Conservation (phyloP, 768 basidiomycete species). For the Tulasnella sp. region DNA sequence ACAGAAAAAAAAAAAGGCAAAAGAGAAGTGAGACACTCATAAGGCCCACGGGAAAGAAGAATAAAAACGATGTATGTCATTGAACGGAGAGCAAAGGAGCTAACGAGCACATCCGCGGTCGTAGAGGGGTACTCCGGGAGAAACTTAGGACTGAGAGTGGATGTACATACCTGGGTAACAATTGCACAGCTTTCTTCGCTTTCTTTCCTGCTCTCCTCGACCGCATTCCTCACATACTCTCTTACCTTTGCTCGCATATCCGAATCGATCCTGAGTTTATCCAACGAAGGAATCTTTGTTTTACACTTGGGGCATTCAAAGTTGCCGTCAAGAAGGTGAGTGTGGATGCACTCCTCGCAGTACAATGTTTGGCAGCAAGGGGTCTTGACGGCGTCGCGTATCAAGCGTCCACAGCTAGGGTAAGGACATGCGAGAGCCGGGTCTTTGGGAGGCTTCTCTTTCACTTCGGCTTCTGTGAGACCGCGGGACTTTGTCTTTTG, state of each 20-base stretch:
- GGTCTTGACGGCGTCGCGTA: conserved; percentile 88
- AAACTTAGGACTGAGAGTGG: background rate
- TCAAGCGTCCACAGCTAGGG: conserved; percentile 82
- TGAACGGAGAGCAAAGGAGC: background rate
- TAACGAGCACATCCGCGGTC: background rate
- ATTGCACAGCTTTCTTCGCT: conserved; percentile 32
- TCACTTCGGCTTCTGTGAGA: conserved; percentile 77
- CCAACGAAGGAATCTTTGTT: conserved; percentile 76
- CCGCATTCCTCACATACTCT: conserved; percentile 70
- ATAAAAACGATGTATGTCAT: background rate
- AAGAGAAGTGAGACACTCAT: background rate
- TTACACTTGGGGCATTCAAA: conserved; percentile 87
- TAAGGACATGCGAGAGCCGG: conserved; percentile 65
- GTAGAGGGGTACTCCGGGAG: background rate
- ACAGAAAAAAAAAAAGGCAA: background rate
- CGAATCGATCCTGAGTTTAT: conserved; percentile 73
- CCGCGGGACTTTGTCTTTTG: conserved; percentile 56
- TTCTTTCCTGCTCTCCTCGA: conserved; percentile 58
- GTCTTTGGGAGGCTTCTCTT: conserved; percentile 67
- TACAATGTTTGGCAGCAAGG: conserved; percentile 86
- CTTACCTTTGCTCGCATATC: conserved; percentile 61
- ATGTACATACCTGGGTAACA: conserved; percentile 17
- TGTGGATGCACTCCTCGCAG: conserved; percentile 97
- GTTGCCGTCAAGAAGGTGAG: conserved; percentile 85
- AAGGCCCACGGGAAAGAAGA: background rate